A percentile compares a stretch with the other conserved stretches of the same genome.
Conservation (phyloP, 2,329 filamentous ascomycete genomes). For the Pseudomassariella vexata region DNA sequence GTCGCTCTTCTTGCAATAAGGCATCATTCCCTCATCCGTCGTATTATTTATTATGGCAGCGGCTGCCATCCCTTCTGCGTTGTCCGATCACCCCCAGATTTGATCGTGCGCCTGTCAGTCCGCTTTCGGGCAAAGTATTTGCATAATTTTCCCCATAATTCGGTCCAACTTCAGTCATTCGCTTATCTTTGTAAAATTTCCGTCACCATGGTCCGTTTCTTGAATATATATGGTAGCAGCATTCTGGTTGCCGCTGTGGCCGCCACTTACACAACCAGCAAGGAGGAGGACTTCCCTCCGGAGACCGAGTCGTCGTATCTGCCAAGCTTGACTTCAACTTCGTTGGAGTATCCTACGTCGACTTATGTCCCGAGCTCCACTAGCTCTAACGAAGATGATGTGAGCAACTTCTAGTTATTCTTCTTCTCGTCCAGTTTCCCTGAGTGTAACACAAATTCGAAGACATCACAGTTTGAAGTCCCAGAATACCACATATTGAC, state of each 20-base stretch:
- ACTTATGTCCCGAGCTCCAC: no score
- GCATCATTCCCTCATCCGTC: neutral
- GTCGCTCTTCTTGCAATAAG: no score
- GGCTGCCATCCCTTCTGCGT: neutral
- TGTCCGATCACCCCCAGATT: slow-evolving; percentile 3
- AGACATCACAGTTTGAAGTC: no score
- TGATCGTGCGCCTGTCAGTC: no score
- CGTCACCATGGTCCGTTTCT: slow-evolving; percentile 23
- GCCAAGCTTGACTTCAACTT: neutral
- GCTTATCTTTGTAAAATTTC: slow-evolving; percentile 15
- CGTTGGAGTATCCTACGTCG: no score
- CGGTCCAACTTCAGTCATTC: slow-evolving; percentile 25
- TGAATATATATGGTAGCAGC: slow-evolving; percentile 24
- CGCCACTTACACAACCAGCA: slow-evolving; percentile 11
- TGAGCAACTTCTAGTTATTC: neutral
- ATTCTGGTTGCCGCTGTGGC: slow-evolving; percentile 21
- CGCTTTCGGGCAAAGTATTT: no score
- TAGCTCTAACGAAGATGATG: no score
- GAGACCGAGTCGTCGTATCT: slow-evolving; percentile 7
- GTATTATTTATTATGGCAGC: slow-evolving; percentile 5
- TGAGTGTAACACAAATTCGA: no score
- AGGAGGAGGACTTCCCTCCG: slow-evolving; percentile 12
- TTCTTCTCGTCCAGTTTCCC: neutral
- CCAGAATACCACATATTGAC: no score
- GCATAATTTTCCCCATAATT: slow-evolving; percentile 7